Conservation (phyloP, 78 protist genomes). For the Polysphondylium violaceum region DNA sequence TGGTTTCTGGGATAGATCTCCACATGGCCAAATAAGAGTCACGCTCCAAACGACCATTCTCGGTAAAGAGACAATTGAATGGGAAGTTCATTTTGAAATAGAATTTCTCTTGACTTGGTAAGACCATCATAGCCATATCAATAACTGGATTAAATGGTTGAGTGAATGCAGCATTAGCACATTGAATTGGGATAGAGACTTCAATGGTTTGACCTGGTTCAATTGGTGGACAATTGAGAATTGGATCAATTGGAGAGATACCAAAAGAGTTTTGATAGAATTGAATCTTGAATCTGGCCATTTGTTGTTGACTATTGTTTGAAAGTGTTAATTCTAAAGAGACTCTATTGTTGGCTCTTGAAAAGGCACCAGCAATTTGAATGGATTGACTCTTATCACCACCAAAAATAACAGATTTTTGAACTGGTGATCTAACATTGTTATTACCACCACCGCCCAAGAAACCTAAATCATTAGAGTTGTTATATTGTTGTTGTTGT, state of each 20-base stretch:
- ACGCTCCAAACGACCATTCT: conserved; percentile 59
- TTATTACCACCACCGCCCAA: neutral
- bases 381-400: conserved; percentile 48
- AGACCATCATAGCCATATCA: conserved; percentile 64
- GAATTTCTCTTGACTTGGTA: conserved; percentile 74
- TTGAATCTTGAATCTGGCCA: conserved; percentile 77
- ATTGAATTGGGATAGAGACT: conserved; percentile 36
- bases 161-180: conserved; percentile 4
- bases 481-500: conserved; percentile 24
- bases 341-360: conserved; percentile 69
- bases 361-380: conserved; percentile 64
- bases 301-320: conserved; percentile 15
- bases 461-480: conserved; percentile 56
- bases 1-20: conserved; percentile 60
- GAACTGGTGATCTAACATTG: conserved; percentile 18
- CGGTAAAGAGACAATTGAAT: conserved; percentile 32
- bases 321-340: conserved; percentile 52
- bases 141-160: conserved; percentile 36
- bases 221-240: conserved; percentile 47
- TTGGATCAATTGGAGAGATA: conserved; percentile 65
- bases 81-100: conserved; percentile 65
- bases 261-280: conserved; percentile 81
- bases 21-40: conserved; percentile 72
- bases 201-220: conserved; percentile 38
- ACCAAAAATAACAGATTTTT: conserved; percentile 42